Conservation (phyloP, 345 rosid species). For the Eucalyptus camaldulensis region DNA sequence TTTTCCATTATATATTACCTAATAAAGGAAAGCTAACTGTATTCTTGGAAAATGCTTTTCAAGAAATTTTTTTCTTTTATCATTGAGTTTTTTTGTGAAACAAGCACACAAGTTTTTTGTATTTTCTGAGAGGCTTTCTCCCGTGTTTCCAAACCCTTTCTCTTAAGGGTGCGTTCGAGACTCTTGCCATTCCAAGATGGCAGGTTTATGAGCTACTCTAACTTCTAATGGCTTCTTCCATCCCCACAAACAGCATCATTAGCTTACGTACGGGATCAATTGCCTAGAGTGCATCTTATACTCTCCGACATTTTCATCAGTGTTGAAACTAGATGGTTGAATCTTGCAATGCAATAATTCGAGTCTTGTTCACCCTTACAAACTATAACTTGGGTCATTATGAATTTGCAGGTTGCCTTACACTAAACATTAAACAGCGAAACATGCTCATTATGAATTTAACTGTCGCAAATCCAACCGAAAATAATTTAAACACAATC, state of each 20-base stretch:
- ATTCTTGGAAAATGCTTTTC: too few species aligned
- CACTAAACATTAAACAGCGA: conserved; percentile 42
- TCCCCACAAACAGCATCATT: neutral
- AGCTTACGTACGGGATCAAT: neutral
- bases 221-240: neutral
- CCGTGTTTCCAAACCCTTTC: too few species aligned
- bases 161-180: too few species aligned
- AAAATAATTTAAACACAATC: neutral
- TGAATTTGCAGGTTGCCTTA: conserved; percentile 48
- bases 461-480: neutral
- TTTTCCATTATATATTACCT: too few species aligned
- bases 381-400: neutral
- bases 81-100: too few species aligned
- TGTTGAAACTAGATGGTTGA: neutral
- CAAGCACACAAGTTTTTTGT: too few species aligned
- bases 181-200: neutral
- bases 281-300: neutral
- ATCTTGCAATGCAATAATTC: neutral
- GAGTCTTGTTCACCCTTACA: neutral
- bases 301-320: neutral
- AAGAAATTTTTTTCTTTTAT: too few species aligned
- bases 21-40: too few species aligned
- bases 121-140: too few species aligned
- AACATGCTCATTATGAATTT: neutral
- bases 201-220: neutral